A percentile compares a stretch with the other conserved stretches of the same genome.
Evolutionary conservation across 2,329 filamentous ascomycete genomes (phyloP).

Genomic region (Decorospora gaudefroyi): DNA sequence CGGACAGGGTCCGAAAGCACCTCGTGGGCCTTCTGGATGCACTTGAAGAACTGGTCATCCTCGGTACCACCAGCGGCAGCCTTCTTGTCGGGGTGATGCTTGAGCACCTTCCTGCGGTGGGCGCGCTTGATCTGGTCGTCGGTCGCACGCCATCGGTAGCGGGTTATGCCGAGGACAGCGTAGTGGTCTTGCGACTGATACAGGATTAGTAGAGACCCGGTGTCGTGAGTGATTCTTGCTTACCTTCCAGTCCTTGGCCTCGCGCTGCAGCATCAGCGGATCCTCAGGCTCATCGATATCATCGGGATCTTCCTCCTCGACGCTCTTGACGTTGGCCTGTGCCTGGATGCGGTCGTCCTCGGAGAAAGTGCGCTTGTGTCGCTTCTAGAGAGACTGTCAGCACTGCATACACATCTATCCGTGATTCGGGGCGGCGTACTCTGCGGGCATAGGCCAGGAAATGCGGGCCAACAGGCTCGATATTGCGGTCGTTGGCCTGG

Average conservation of each 20-base stretch:
- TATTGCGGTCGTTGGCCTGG: conserved; percentile 76
- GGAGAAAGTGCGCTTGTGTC: conserved; percentile 96
- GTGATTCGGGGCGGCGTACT: conserved; percentile 55
- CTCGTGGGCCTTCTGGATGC: conserved; percentile 97
- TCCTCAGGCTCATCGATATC: conserved; percentile 96
- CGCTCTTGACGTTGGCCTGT: conserved; percentile 90
- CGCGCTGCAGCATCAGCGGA: conserved; percentile 84
- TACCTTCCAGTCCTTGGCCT: conserved; percentile 99
- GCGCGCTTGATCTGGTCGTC: conserved; percentile 99
- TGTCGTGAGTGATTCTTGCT: no score
- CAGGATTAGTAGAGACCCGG: conserved; percentile 8
- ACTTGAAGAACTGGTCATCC: conserved; percentile 99
- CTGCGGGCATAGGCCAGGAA: conserved; percentile 97
- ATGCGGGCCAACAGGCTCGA: conserved; percentile 95
- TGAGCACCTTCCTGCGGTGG: conserved; percentile 98
- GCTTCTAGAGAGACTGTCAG: conserved; percentile 56
- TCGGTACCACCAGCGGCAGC: conserved; percentile 84
- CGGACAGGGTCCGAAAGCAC: conserved; percentile 89
- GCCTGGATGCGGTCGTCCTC: conserved; percentile 98
- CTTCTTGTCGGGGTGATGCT: conserved; percentile 99
- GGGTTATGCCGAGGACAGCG: conserved; percentile 88
- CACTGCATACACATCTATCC: neutral
- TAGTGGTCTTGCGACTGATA: conserved; percentile 88
- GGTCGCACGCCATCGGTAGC: conserved; percentile 89
- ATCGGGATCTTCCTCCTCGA: conserved; percentile 85